Base-by-base conservation (phyloP, 2,329 filamentous ascomycete species). In the Penicillium sclerotigenum region DNA sequence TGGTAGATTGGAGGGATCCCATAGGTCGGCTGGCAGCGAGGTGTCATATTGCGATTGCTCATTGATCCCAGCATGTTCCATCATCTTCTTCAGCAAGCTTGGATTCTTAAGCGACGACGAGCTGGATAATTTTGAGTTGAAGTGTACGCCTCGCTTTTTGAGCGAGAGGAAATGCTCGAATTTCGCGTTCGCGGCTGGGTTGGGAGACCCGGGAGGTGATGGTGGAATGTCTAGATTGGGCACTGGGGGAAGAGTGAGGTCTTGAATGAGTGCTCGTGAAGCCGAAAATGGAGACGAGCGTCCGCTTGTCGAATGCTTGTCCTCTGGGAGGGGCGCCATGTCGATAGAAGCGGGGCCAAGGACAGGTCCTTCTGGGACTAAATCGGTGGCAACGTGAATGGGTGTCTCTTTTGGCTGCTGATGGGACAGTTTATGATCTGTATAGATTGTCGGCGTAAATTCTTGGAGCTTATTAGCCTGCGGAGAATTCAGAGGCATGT, bases 81-180 rank as follows among this genome's bases (percentile, higher is more conserved):
- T 80, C 68, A 87, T 70, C 59, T 81, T 84, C 14, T 73, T 73
- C 48, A 84, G 70, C 47, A 87, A 73, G 54, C 78, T 80, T 9
- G 85, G 84, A 64, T 87, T 86, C 41, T 80, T 80, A 28, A 87
- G 74, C 1, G 82, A 81, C 2, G 81, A 76, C 4, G 83, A 84
- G 36, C 72, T 74, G 50, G 82, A 79, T 14, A 87, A 71, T 52
- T 85, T 82, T 60, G 82, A 77, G 61, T 87, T 87, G 74, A 87
- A 87, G 68, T 87, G 85, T 22, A 83, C 74, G 2, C 82, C 82
- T 66, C 84, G 80, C 63, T 81, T 81, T 68, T 87, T 87, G 34
- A 87, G 72, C 22, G 80, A 77, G 4, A 87, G 76, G 58, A 87
- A 87, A 60, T 81, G 81, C 46, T 77, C 75, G 65, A 87, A 83